Evolutionary conservation across 1,139 yeast genomes (phyloP).

Genomic region (Pichia sp.): DNA sequence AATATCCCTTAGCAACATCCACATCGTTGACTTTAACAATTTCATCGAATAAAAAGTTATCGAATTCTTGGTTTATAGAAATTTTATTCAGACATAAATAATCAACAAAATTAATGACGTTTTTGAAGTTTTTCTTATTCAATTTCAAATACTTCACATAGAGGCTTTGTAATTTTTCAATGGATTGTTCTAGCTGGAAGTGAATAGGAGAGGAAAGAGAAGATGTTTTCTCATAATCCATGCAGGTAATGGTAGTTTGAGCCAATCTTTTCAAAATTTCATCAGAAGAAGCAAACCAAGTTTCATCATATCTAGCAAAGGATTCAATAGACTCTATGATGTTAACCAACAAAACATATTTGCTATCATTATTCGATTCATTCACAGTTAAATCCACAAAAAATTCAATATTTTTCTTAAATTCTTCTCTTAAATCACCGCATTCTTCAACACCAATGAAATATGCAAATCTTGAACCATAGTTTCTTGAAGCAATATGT

Average conservation of each 20-base stretch:
- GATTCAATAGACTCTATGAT: conserved; percentile 59
- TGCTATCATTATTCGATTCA: conserved; percentile 48
- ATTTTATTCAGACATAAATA: conserved; percentile 42
- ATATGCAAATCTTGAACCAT: conserved; percentile 62
- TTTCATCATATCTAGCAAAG: conserved; percentile 45
- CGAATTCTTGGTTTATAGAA: conserved; percentile 43
- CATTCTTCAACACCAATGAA: conserved; percentile 60
- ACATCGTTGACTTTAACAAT: conserved; percentile 50
- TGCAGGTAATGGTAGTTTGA: conserved; percentile 42
- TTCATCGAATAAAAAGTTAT: conserved; percentile 50
- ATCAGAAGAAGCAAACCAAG: conserved; percentile 58
- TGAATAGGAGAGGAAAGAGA: conserved; percentile 56
- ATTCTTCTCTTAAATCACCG: conserved; percentile 46
- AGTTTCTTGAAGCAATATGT: conserved; percentile 59
- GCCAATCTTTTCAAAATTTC: conserved; percentile 35
- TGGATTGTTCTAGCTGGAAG: conserved; percentile 69
- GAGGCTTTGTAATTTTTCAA: conserved; percentile 53
- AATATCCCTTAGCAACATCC: conserved; percentile 43
- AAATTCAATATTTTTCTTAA: conserved; percentile 45
- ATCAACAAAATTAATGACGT: conserved; percentile 46
- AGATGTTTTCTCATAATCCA: conserved; percentile 36
- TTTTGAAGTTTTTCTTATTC: conserved; percentile 30
- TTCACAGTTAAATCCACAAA: conserved; percentile 35
- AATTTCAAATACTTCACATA: conserved; percentile 44
- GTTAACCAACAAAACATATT: conserved; percentile 64